Base-by-base conservation (phyloP, 2,329 filamentous ascomycete species). In the Colletotrichum liriopes region DNA sequence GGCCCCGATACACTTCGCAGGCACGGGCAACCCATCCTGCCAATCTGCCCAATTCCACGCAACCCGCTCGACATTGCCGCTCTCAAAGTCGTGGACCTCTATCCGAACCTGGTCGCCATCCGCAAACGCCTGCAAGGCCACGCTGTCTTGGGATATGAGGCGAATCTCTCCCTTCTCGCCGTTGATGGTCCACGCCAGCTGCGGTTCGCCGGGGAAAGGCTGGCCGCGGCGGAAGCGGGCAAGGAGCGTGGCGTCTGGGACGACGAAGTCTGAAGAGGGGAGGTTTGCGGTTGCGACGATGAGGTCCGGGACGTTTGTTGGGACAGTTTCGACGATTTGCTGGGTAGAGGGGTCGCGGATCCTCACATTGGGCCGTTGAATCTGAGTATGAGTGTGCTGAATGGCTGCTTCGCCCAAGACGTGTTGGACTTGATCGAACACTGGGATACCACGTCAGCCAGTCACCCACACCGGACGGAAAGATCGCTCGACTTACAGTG, bases 91-190 rank as follows among this genome's bases (percentile, higher is more conserved):
- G 62, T 90, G 84, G 0, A 92, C 76, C 43, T 88, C 83, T 8
- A 88, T 81, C 43, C 84, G 83, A 32, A 87, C 82, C 0, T 82
- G 79, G 2, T 81, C 79, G 0, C 81, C 78, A 61, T 84, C 81
- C 58, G 82, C 67, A 26, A 71, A 54, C 1, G 80, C 80, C n/a
- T 82, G 75, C 26, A 75, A 67, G 2, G 67, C 47, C 5, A 41
- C 74, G 76, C 41, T 67, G 32, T 23, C 41, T 32, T 58, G 47
- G 4, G 67, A 70, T 9, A 49, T 62, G 2, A 67, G 18, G 0
- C 64, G 47, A 43, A 89, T 80, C 78, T 89, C 87, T 0, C 87
- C 87, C 72, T 83, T 85, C 63, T 87, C 84, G 26, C 89, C 88
- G 55, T 85, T 81, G 49, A 91, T 84, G 8, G 81, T 83, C 86